Percentiles rank a stretch among this genome's conserved stretches.
phyloP scores from a whole-genome alignment of 495 filamentous ascomycete species.

The Aspergillus bertholletiae region DNA sequence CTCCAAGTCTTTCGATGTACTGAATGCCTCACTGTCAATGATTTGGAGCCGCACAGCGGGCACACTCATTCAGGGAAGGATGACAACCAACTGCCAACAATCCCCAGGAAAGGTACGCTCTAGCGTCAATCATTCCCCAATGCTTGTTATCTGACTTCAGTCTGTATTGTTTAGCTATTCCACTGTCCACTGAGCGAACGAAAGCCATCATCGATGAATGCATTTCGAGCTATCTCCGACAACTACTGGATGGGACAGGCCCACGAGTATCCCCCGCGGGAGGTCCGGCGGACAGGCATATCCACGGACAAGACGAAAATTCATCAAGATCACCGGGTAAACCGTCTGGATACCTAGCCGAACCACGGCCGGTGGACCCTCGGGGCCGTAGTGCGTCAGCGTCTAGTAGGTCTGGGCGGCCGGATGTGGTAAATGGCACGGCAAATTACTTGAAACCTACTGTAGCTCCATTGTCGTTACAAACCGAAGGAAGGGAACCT shows the following conservation, averaged over 20 bases:
- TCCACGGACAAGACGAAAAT: slow-evolving; percentile 10
- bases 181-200: slow-evolving; percentile 46
- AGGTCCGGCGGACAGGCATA: slow-evolving; percentile 9
- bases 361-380: slow-evolving; percentile 18
- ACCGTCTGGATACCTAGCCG: slow-evolving; percentile 16
- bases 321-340: slow-evolving; percentile 4
- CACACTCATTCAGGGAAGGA: slow-evolving; percentile 14
- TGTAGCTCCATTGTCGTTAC: slow-evolving; percentile 12
- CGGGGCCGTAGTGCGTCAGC: slow-evolving; percentile 31
- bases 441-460: slow-evolving; percentile 10
- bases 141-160: slow-evolving; percentile 1
- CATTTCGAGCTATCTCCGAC: slow-evolving; percentile 48
- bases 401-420: slow-evolving; percentile 18
- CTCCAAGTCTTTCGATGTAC: slow-evolving; percentile 78
- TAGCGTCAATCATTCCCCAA: not conserved
- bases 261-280: slow-evolving; percentile 13
- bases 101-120: slow-evolving; percentile 24
- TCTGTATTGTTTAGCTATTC: slow-evolving; percentile 23
- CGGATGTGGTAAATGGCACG: slow-evolving; percentile 15
- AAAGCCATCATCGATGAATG: slow-evolving; percentile 51
- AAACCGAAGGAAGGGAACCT: slow-evolving; percentile 17
- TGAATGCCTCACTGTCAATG: slow-evolving; percentile 83
- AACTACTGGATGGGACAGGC: slow-evolving; percentile 21
- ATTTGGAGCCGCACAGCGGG: slow-evolving; percentile 52
- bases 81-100: slow-evolving; percentile 7